A percentile compares a stretch with the other conserved stretches of the same genome.
Conservation (phyloP, 169 alveolate genomes). For the Plasmodium relictum region DNA sequence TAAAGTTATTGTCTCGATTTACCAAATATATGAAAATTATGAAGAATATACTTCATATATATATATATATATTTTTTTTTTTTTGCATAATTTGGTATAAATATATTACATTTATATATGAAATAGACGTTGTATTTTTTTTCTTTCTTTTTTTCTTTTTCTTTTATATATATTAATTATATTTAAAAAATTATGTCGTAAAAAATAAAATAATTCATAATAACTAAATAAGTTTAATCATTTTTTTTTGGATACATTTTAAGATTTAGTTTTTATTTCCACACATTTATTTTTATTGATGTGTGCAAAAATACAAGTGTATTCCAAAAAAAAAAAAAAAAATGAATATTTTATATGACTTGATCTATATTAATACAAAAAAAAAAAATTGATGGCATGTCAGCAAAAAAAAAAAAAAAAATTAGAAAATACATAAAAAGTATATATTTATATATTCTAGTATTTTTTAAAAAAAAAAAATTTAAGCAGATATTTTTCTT, state of each 20-base stretch:
- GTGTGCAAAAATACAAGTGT: neutral
- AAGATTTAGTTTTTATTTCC: neutral
- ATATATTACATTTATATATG: neutral
- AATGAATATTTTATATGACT: slow-evolving; percentile 39
- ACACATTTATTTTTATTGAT: slow-evolving; percentile 5
- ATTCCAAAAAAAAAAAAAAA: slow-evolving; percentile 25
- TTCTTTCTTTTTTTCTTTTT: neutral
- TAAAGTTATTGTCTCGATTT: neutral
- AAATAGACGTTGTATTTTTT: neutral
- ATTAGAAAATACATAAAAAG: no score
- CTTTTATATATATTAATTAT: neutral
- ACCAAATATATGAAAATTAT: neutral
- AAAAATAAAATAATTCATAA: neutral
- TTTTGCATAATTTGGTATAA: neutral
- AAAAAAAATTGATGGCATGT: slow-evolving; percentile 24
- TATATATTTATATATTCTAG: no score
- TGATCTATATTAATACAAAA: slow-evolving; percentile 36
- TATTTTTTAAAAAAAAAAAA: no score
- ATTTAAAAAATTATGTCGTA: neutral
- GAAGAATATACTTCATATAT: neutral
- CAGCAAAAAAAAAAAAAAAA: neutral
- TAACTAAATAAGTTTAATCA: neutral
- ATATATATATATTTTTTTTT: neutral
- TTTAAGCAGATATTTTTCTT: no score
- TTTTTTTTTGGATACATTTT: neutral